Evolutionary conservation across 495 filamentous ascomycete species (phyloP), one percentile per base, ranked within the genome.

Genomic region (Viridothelium virens): DNA sequence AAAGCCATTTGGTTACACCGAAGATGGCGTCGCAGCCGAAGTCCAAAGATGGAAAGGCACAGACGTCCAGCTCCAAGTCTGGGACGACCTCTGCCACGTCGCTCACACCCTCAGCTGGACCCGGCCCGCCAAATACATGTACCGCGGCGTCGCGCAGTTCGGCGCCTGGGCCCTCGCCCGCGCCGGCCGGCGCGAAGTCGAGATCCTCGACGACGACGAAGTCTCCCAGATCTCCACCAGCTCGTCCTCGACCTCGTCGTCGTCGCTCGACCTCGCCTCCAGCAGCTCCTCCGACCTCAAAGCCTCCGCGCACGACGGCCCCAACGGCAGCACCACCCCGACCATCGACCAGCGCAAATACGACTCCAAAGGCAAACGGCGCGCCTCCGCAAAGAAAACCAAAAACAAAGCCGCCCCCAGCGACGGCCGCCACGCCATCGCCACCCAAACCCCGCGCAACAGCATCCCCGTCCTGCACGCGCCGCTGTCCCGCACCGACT

Each of bases 101-200:
- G 89, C 88, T 2, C 90, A 91, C 4, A 95, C 91, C 0, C 79
- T 97, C 12, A 93, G 89, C 74, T 97, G 93, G 72, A 96, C 93
- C 0, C 80, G 86, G n/a, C 93, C 93, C 1, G 93, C 93, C 10
- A 97, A 96, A 71, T 90, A 89, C 73, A 96, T 97, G 91, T 96
- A 89, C 73, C 84, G 91, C 33, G 87, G 87, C 7, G 86, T 97
- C 34, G 89, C 93, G 1, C 92, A 96, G 65, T 96, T 97, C 73
- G 90, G 91, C 10, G 89, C 91, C 0, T 96, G 92, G 92, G 87
- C 89, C 6, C 77, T 97, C 18, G 90, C 91, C 2, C 82, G 87
- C 68, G 92, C 92, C 1, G 92, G 96, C 71, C 84, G 89, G 53
- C 83, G 82, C 0, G 83, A 82, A 2, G 90, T 97, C 18, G 89